These are phyloP conservation scores for Coemansia sp. DNA, from an alignment of 192 early-diverging fungal genomes.

Conservation along the genomic window DNA sequence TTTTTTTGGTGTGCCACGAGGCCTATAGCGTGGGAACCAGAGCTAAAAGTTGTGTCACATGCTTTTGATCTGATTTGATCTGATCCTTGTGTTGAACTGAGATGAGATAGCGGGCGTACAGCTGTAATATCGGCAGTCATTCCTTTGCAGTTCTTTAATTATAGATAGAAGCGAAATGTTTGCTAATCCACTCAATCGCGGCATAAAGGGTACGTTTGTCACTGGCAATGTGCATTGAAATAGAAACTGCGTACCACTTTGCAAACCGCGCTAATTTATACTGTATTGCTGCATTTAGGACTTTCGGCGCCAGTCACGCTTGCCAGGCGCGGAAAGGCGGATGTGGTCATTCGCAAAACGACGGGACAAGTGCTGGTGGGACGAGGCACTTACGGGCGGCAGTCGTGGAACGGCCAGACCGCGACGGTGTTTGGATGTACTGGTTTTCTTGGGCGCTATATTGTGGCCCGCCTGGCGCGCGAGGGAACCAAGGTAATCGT, in stretches of 20 bases:
- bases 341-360: slow-evolving; percentile 44
- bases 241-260: neutral
- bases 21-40: neutral
- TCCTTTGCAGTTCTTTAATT: too few relatives aligned
- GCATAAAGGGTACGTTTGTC: slow-evolving; percentile 26
- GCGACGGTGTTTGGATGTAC: slow-evolving; percentile 96
- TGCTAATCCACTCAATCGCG: slow-evolving; percentile 30
- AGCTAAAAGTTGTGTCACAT: neutral
- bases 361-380: slow-evolving; percentile 57
- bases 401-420: slow-evolving; percentile 81
- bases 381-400: slow-evolving; percentile 73
- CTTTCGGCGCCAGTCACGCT: slow-evolving; percentile 25
- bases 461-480: slow-evolving; percentile 91
- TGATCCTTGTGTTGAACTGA: neutral
- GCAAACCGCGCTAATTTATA: neutral
- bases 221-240: neutral
- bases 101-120: neutral
- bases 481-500: slow-evolving; percentile 89
- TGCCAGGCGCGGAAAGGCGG: slow-evolving; percentile 54
- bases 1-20: neutral
- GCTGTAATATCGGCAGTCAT: neutral
- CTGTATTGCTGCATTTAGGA: slow-evolving; percentile 19
- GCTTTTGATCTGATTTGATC: neutral
- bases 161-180: slow-evolving; percentile 12
- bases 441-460: slow-evolving; percentile 93